Conservation (phyloP, 805 yeast species). For the Starmerella bombicola region DNA sequence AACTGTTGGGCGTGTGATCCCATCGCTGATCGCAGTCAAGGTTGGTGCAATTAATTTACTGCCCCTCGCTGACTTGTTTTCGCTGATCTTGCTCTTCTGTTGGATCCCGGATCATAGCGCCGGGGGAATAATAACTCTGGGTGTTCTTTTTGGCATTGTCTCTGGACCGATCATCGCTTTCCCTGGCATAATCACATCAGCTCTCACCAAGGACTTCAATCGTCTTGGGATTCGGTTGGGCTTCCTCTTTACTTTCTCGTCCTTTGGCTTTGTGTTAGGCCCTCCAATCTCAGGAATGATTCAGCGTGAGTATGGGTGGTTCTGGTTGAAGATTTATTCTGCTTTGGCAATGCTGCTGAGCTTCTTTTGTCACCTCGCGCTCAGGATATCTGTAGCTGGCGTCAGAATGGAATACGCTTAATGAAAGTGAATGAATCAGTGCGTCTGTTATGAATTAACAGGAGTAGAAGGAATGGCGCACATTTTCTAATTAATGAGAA, state of each 20-base stretch:
- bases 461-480: too few species aligned
- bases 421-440: too few species aligned
- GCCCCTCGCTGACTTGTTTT: constrained; percentile 25
- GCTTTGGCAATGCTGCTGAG: constrained; percentile 6
- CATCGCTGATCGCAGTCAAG: constrained; percentile 38
- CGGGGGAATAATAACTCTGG: constrained; percentile 27
- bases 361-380: constrained; percentile 3
- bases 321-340: constrained; percentile 18
- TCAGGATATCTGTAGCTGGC: constrained; percentile 2
- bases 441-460: too few species aligned
- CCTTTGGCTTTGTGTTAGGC: constrained; percentile 34
- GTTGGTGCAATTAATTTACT: constrained; percentile 37
- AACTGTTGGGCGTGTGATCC: constrained; percentile 38
- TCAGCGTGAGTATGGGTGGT: constrained; percentile 20
- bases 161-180: constrained; percentile 28
- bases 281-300: constrained; percentile 27
- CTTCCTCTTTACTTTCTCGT: constrained; percentile 42
- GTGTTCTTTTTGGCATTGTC: constrained; percentile 26
- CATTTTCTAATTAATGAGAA: too few species aligned
- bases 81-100: constrained; percentile 28
- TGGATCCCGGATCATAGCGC: constrained; percentile 29
- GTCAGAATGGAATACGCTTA: neutral
- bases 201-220: constrained; percentile 23
- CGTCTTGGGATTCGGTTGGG: constrained; percentile 41
- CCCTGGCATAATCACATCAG: constrained; percentile 27